Percentiles rank a stretch among this genome's conserved stretches.
Conservation (phyloP, 169 alveolate genomes). For the Cryptosporidium muris region DNA sequence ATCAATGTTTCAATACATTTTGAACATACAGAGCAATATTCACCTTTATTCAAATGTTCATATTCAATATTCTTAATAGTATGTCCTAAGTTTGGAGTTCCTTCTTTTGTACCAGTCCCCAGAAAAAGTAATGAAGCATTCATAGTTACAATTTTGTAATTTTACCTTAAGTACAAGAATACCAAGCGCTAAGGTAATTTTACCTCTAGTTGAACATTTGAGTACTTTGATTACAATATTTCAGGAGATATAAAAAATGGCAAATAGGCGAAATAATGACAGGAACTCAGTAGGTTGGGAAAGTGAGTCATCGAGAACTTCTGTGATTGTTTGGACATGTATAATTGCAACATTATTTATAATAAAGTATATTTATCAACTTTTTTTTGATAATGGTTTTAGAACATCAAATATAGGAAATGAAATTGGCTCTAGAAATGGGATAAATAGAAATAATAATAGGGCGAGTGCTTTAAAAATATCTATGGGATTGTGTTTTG, state of each 20-base stretch:
- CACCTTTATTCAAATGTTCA: constrained; percentile 2
- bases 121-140: constrained; percentile 36
- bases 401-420: background rate
- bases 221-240: no score
- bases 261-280: no score
- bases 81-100: constrained; percentile 55
- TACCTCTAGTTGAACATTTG: no score
- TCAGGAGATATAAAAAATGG: no score
- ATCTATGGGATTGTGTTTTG: constrained; percentile 36
- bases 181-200: no score
- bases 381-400: no score
- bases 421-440: background rate
- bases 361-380: no score
- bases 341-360: no score
- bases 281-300: no score
- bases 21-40: constrained; percentile 10
- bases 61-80: constrained; percentile 24
- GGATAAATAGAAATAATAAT: background rate
- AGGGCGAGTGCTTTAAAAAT: background rate
- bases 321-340: no score
- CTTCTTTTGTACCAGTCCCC: constrained; percentile 39
- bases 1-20: constrained; percentile 28
- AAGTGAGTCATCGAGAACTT: no score
- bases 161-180: background rate
- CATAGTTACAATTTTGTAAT: constrained; percentile 6